These are phyloP conservation scores for Cordyceps cateniannulata DNA, from an alignment of 2,329 filamentous ascomycete species.

Conservation along the genomic window DNA sequence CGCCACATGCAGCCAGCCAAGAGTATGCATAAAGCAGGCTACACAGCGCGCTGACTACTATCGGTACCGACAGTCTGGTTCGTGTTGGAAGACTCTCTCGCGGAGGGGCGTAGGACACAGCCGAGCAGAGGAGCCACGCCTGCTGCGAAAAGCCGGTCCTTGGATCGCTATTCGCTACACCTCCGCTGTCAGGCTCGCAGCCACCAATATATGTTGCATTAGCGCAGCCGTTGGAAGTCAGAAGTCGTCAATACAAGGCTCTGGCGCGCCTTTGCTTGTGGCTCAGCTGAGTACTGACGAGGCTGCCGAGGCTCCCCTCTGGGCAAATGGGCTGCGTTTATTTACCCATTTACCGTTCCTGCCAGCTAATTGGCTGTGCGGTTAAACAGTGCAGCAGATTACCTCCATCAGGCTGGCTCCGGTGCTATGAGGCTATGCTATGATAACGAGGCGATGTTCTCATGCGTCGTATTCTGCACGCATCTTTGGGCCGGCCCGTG, in stretches of 20 bases:
- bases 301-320: neutral
- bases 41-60: neutral
- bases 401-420: neutral
- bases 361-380: neutral
- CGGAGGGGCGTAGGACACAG: neutral
- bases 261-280: neutral
- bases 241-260: neutral
- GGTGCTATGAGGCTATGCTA: neutral
- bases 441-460: too few species aligned
- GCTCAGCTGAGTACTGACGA: neutral
- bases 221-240: neutral
- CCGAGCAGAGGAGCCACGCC: neutral
- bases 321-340: neutral
- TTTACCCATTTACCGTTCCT: neutral
- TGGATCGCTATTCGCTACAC: neutral
- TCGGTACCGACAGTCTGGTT: conserved; percentile 6
- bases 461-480: neutral
- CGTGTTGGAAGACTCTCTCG: neutral
- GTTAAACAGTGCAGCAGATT: neutral
- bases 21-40: neutral
- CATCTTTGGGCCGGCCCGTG: neutral
- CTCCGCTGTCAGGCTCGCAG: neutral
- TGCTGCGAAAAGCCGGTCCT: neutral
- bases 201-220: neutral
- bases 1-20: neutral